Conservation (phyloP, 805 yeast species). For the Starmerella roubikii region DNA sequence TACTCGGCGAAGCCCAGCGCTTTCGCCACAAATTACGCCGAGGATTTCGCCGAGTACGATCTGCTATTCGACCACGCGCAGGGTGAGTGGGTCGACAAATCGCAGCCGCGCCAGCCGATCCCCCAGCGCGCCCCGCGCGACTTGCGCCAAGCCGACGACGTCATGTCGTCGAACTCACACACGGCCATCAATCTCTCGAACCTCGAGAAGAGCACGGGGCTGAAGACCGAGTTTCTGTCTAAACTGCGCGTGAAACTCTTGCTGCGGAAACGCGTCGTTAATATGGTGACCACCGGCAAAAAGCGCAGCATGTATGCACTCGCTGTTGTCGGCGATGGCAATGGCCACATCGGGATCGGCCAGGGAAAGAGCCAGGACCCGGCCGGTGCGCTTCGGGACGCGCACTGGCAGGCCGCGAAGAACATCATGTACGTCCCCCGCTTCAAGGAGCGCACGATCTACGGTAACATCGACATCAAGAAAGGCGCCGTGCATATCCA, state of each 20-base stretch:
- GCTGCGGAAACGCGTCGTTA: slow-evolving; percentile 55
- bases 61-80: slow-evolving; percentile 58
- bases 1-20: slow-evolving; percentile 33
- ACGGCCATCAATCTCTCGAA: slow-evolving; percentile 24
- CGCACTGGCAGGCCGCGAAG: slow-evolving; percentile 88
- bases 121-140: slow-evolving; percentile 45
- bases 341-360: slow-evolving; percentile 90
- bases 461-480: slow-evolving; percentile 68
- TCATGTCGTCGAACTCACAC: slow-evolving; percentile 25
- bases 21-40: slow-evolving; percentile 59
- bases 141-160: slow-evolving; percentile 19
- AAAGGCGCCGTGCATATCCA: slow-evolving; percentile 76
- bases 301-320: slow-evolving; percentile 59
- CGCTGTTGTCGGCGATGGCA: slow-evolving; percentile 82
- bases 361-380: slow-evolving; percentile 68
- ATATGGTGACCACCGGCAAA: slow-evolving; percentile 52
- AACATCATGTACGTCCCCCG: slow-evolving; percentile 71
- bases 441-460: slow-evolving; percentile 80
- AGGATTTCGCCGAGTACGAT: slow-evolving; percentile 59
- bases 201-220: slow-evolving; percentile 25
- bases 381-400: slow-evolving; percentile 62
- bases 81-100: slow-evolving; percentile 35
- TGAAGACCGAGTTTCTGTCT: slow-evolving; percentile 20
- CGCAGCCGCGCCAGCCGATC: slow-evolving; percentile 43
- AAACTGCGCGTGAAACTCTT: slow-evolving; percentile 22